Base-by-base conservation (phyloP, 2,329 filamentous ascomycete species). In the Xylaria sp. region DNA sequence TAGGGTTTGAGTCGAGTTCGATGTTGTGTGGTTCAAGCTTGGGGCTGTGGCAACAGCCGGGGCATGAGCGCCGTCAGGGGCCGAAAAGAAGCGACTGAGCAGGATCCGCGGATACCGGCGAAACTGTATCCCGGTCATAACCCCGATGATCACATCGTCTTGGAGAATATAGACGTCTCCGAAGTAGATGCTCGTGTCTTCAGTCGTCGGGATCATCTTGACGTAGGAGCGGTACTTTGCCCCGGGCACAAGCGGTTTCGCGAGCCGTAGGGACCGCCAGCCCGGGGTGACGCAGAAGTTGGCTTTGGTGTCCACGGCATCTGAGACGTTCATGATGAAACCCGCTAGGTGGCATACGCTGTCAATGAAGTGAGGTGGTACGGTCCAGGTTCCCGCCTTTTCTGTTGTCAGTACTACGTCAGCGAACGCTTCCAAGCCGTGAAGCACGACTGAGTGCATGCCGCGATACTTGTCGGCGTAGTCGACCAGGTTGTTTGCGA, bases 321-420 rank as follows among this genome's bases (percentile, higher is more conserved):
- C 81, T 23, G 74, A 78, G 3, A 74, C 79, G 67, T 84, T 83
- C 74, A 83, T 76, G 37, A 82, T 76, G 69, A 83, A 82, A 1
- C 82, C 82, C 13, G 78, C 79, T 10, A 83, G 74, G 58, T 83
- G 81, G 8, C 70, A 69, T 3, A 82, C 73, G 62, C 79, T 80
- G 69, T 84, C 81, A 64, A 82, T 80, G 69, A 78, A 84, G 66
- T 79, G 75, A 1, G 82, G 82, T 48, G 78, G 74, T 18, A 81
- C 78, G 2, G 90, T 74, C 72, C 75, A 82, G 0, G 65, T 20
- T 7, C 81, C 80, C 59, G 64, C 73, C 41, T 68, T 51, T 50
- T 77, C 75, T 7, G 75, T 70, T 7, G 72, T 67, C 18, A 80
- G 70, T 7, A 64, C 65, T 86, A 81, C 70, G 58, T 77, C 72